Conservation (phyloP, 1,139 yeast genomes). For the Blastobotrys raffinosifermentans region DNA sequence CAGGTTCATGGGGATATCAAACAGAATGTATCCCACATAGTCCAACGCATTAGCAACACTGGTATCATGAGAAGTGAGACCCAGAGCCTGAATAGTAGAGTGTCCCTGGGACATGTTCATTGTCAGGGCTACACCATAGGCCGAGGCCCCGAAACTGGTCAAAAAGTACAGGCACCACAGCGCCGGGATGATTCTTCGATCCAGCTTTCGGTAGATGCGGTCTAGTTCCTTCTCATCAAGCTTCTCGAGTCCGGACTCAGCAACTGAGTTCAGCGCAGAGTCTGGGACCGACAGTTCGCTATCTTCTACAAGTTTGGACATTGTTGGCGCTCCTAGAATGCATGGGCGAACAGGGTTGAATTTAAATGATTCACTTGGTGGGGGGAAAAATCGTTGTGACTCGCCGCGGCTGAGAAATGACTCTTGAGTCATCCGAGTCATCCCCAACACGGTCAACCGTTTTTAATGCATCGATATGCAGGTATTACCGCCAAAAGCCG, state of each 20-base stretch:
- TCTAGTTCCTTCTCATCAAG: conserved; percentile 40
- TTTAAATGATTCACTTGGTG: too few species aligned
- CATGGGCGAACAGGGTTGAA: too few species aligned
- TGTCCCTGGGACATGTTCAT: conserved; percentile 66
- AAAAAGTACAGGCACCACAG: conserved; percentile 75
- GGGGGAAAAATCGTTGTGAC: too few species aligned
- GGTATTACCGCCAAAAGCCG: too few species aligned
- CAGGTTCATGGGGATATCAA: conserved; percentile 85
- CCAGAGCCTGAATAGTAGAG: conserved; percentile 51
- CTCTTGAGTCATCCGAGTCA: too few species aligned
- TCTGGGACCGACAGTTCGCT: too few species aligned
- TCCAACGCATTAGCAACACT: conserved; percentile 77
- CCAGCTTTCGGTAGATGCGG: conserved; percentile 59
- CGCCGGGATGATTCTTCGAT: conserved; percentile 71
- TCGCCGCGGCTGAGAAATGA: too few species aligned
- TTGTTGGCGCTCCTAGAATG: too few species aligned
- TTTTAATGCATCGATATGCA: too few species aligned
- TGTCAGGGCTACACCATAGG: conserved; percentile 75
- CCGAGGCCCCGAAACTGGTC: conserved; percentile 71
- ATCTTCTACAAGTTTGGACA: too few species aligned
- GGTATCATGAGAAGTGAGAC: conserved; percentile 49
- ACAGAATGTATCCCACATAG: conserved; percentile 76
- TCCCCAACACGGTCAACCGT: too few species aligned
- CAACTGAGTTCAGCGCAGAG: too few species aligned
- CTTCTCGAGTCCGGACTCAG: conserved; percentile 6